These are phyloP conservation scores for Chlamydomonas schloesseri DNA, from an alignment of 139 green algal genomes.

Conservation along the genomic window DNA sequence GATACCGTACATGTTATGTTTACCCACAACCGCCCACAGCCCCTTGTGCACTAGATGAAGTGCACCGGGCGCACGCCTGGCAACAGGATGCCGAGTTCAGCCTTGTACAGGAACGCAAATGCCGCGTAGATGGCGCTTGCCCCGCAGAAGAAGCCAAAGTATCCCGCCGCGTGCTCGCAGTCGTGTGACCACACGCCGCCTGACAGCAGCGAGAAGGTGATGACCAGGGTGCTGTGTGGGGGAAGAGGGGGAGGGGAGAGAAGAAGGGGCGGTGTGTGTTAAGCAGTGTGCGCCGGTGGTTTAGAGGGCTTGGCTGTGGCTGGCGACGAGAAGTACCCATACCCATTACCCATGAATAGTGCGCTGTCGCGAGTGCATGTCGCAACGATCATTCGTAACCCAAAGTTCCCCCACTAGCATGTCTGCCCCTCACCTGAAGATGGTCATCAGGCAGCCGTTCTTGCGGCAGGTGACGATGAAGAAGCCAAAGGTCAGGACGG, in stretches of 20 bases:
- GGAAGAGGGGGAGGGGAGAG: too few species aligned
- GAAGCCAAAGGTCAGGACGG: constrained; percentile 71
- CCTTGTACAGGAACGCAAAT: constrained; percentile 69
- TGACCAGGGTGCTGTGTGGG: constrained; percentile 41
- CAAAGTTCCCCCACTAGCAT: too few species aligned
- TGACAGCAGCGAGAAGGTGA: constrained; percentile 77
- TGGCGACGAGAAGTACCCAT: too few species aligned
- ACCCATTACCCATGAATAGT: too few species aligned
- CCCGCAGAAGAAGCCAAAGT: constrained; percentile 73
- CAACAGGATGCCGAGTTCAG: constrained; percentile 41
- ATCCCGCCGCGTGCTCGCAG: constrained; percentile 65
- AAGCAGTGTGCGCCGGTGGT: too few species aligned
- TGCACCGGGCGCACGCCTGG: constrained; percentile 29
- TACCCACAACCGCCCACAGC: too few species aligned
- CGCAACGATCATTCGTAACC: too few species aligned
- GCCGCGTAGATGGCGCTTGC: constrained; percentile 71
- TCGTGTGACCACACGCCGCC: constrained; percentile 46
- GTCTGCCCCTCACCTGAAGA: constrained; percentile 58
- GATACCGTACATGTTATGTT: too few species aligned
- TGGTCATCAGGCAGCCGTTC: constrained; percentile 59
- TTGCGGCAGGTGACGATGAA: constrained; percentile 68
- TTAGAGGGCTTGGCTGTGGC: too few species aligned
- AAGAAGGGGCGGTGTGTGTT: too few species aligned
- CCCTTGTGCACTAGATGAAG: not conserved
- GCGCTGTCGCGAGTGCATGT: too few species aligned